These are phyloP conservation scores for Aspergillus japonicus DNA, from an alignment of 2,329 filamentous ascomycete species.

Conservation along the genomic window DNA sequence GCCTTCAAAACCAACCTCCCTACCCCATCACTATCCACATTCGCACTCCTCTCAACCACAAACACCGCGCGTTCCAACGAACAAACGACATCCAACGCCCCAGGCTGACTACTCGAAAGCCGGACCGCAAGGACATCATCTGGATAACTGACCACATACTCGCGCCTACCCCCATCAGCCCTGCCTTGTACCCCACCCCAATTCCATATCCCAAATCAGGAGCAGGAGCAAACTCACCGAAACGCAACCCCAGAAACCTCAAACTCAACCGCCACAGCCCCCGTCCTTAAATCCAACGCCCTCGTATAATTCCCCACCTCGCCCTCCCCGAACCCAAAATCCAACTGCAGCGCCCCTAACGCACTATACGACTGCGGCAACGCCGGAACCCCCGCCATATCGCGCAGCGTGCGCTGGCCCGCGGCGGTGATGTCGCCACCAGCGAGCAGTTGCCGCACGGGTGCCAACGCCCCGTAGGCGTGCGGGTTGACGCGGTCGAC, in stretches of 20 bases:
- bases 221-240: not conserved
- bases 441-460: slow-evolving; percentile 6
- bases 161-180: slow-evolving; percentile 6
- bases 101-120: slow-evolving; percentile 2
- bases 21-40: not conserved
- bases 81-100: not conserved
- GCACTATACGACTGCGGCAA: slow-evolving; percentile 15
- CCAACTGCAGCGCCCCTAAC: slow-evolving; percentile 9
- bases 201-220: too few species aligned
- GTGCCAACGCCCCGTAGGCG: not conserved
- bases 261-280: slow-evolving; percentile 9
- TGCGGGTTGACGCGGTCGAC: slow-evolving; percentile 15
- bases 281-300: slow-evolving; percentile 9
- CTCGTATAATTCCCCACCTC: slow-evolving; percentile 5
- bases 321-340: slow-evolving; percentile 6
- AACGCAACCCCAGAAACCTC: slow-evolving; percentile 4
- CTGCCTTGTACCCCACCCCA: too few species aligned
- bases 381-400: slow-evolving; percentile 11
- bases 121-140: slow-evolving; percentile 9
- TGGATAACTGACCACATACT: slow-evolving; percentile 16
- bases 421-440: slow-evolving; percentile 11
- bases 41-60: not conserved
- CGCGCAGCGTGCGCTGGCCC: not conserved
- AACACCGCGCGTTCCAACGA: slow-evolving; percentile 4
- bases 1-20: slow-evolving; percentile 2